These are phyloP conservation scores for Hapsidospora chrysogenum DNA, from an alignment of 495 filamentous ascomycete species.

Conservation along the genomic window DNA sequence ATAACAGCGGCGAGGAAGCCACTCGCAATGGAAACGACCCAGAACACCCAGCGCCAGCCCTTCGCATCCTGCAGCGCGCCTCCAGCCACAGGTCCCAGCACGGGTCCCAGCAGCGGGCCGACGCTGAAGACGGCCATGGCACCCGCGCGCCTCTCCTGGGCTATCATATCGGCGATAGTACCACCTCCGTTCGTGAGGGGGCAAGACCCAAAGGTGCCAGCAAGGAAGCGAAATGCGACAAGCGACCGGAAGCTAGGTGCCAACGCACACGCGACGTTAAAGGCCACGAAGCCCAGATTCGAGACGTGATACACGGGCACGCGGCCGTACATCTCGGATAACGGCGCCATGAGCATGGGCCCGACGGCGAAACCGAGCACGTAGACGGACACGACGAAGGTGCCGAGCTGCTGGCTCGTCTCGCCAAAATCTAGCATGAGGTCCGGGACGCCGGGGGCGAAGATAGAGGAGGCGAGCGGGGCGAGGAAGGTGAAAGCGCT, in stretches of 20 bases:
- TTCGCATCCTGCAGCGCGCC: conserved; percentile 28
- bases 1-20: conserved; percentile 13
- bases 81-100: conserved; percentile 36
- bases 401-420: conserved; percentile 30
- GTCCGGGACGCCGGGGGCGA: conserved; percentile 42
- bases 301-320: conserved; percentile 40
- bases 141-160: conserved; percentile 27
- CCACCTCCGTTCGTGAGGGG: conserved; percentile 39
- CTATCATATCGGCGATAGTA: conserved; percentile 43
- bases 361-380: conserved; percentile 44
- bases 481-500: conserved; percentile 43
- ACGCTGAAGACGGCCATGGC: conserved; percentile 36
- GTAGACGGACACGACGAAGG: conserved; percentile 47
- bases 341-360: conserved; percentile 50
- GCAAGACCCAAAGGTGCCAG: conserved; percentile 42
- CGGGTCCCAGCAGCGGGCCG: conserved; percentile 34
- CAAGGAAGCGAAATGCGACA: conserved; percentile 48
- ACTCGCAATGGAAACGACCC: conserved; percentile 24
- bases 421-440: conserved; percentile 41
- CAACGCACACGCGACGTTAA: conserved; percentile 45
- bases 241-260: conserved; percentile 36
- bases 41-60: conserved; percentile 55
- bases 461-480: conserved; percentile 30
- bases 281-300: conserved; percentile 46
- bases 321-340: conserved; percentile 61